Percentiles rank a stretch among this genome's conserved stretches.
Evolutionary conservation across 108 stramenopile species (phyloP).

Genomic region (Cyclotella atomus): DNA sequence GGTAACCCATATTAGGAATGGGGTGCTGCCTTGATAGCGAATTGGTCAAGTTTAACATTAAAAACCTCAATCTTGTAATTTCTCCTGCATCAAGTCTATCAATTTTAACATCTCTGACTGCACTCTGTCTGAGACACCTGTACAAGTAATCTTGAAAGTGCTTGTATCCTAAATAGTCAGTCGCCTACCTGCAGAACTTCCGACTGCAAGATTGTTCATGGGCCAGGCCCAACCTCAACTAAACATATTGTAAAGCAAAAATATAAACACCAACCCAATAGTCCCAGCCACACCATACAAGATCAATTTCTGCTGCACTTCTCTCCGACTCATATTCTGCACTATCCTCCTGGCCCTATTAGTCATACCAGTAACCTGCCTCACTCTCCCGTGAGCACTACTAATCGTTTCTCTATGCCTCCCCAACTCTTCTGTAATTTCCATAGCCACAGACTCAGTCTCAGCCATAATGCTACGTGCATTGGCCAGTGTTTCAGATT

Average conservation of each 20-base stretch:
- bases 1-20: too few species aligned
- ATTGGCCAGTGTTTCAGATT: constrained; percentile 88
- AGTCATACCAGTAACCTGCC: constrained; percentile 89
- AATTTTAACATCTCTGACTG: too few species aligned
- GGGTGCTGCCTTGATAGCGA: too few species aligned
- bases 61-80: too few species aligned
- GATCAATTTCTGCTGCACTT: constrained; percentile 91
- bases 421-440: constrained; percentile 92
- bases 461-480: constrained; percentile 93
- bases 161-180: too few species aligned
- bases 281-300: constrained; percentile 80
- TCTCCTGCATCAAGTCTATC: too few species aligned
- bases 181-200: too few species aligned
- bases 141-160: too few species aligned
- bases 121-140: too few species aligned
- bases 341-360: constrained; percentile 91
- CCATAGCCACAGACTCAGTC: constrained; percentile 92
- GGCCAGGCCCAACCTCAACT: constrained; percentile 6
- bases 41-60: too few species aligned
- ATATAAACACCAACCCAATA: constrained; percentile 38
- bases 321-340: constrained; percentile 87
- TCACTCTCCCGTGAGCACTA: constrained; percentile 85
- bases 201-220: too few species aligned
- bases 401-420: constrained; percentile 92
- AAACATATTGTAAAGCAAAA: constrained; percentile 10